A percentile compares a stretch with the other conserved stretches of the same genome.
phyloP scores from a whole-genome alignment of 2,329 filamentous ascomycete genomes.

The Fusarium sp. region DNA sequence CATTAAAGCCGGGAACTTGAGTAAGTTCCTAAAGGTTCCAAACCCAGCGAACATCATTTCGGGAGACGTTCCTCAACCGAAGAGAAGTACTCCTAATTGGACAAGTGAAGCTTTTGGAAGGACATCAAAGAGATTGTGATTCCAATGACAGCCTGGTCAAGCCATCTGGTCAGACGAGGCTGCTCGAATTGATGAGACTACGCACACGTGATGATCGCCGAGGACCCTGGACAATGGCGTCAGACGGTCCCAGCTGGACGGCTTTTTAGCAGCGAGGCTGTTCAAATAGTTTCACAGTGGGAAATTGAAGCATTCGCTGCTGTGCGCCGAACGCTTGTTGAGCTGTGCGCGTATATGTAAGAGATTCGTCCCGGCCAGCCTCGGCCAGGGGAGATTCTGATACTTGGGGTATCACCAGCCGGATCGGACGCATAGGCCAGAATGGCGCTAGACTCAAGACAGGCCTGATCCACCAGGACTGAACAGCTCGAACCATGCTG shows the following conservation, averaged over 20 bases:
- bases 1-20: too few species aligned
- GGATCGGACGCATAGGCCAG: constrained; percentile 16
- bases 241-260: constrained; percentile 21
- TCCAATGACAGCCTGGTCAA: background rate
- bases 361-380: background rate
- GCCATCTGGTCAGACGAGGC: background rate
- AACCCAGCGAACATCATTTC: too few species aligned
- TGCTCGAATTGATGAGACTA: background rate
- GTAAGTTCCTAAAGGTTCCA: too few species aligned
- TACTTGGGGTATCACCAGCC: constrained; percentile 7
- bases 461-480: constrained; percentile 33
- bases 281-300: constrained; percentile 17
- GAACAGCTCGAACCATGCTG: constrained; percentile 41
- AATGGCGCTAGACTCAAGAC: constrained; percentile 31
- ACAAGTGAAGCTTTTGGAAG: too few species aligned
- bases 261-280: constrained; percentile 16
- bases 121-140: background rate
- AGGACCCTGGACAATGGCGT: constrained; percentile 32
- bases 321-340: background rate
- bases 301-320: constrained; percentile 13
- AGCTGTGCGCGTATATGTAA: background rate
- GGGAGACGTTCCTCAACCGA: too few species aligned
- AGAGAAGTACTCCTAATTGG: too few species aligned
- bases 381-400: constrained; percentile 27
- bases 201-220: background rate